These are phyloP conservation scores for Atalantia buxifolia DNA, from an alignment of 345 rosid species.

Conservation along the genomic window DNA sequence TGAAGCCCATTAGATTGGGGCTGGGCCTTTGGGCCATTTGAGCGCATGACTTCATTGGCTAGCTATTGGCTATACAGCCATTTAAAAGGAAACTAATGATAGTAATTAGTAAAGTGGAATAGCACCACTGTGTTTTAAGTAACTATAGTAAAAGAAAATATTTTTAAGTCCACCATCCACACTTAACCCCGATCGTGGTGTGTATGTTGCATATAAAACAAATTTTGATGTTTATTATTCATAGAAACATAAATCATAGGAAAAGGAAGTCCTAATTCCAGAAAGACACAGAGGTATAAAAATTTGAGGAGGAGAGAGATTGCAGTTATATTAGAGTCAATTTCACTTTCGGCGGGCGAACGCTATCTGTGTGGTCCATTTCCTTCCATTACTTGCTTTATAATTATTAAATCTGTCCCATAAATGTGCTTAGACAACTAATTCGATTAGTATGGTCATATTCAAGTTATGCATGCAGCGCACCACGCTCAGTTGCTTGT, in stretches of 20 bases:
- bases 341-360: constrained; percentile 4
- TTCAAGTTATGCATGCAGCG: not conserved
- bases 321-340: not conserved
- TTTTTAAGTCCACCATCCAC: not conserved
- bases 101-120: no score
- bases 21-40: no score
- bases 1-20: no score
- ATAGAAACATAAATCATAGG: no score
- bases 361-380: constrained; percentile 5
- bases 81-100: no score
- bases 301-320: not conserved
- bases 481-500: constrained; percentile 1
- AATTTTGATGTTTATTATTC: no score
- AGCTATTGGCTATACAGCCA: no score
- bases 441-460: not conserved
- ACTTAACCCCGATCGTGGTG: not conserved
- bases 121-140: no score
- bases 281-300: not conserved
- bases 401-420: no score
- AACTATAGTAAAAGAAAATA: no score
- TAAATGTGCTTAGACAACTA: not conserved
- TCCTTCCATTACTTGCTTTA: not conserved
- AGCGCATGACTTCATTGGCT: no score
- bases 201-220: not conserved
- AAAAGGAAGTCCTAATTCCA: not conserved